These are phyloP conservation scores for Aspergillus nomiae DNA, from an alignment of 2,329 filamentous ascomycete genomes.

Conservation along the genomic window DNA sequence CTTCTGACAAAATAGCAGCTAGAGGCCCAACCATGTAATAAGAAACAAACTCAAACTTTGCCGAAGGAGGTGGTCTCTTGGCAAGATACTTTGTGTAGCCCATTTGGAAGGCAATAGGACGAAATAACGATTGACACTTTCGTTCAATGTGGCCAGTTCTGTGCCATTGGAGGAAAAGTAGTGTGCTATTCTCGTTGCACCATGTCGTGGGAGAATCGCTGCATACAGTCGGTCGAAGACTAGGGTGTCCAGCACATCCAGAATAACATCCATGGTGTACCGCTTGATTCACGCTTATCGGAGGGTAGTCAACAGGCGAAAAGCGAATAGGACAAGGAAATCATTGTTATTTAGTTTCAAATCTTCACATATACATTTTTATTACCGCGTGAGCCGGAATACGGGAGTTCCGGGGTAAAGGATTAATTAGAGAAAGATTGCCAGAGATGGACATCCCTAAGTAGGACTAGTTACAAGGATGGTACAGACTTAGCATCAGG, in stretches of 20 bases:
- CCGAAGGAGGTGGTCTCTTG: slow-evolving; percentile 9
- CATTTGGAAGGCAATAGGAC: slow-evolving; percentile 8
- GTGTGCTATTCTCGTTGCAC: not conserved
- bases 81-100: slow-evolving; percentile 2
- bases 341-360: not conserved
- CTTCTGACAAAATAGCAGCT: not conserved
- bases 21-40: slow-evolving; percentile 7
- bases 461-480: not conserved
- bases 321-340: not conserved
- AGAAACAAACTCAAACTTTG: slow-evolving; percentile 14
- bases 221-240: slow-evolving; percentile 25
- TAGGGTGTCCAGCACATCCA: slow-evolving; percentile 24
- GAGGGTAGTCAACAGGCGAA: not conserved
- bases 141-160: slow-evolving; percentile 1
- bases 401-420: slow-evolving; percentile 1
- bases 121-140: slow-evolving; percentile 12
- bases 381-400: slow-evolving; percentile 12
- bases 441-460: not conserved
- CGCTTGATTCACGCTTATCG: not conserved
- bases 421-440: not conserved
- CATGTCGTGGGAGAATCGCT: slow-evolving; percentile 13
- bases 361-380: not conserved
- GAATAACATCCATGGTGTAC: slow-evolving; percentile 21
- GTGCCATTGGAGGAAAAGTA: slow-evolving; percentile 1
- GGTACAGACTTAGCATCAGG: not conserved